A percentile compares a stretch with the other conserved stretches of the same genome.
Conservation (phyloP, 129 eudicot genomes). For the Logfia minima region DNA sequence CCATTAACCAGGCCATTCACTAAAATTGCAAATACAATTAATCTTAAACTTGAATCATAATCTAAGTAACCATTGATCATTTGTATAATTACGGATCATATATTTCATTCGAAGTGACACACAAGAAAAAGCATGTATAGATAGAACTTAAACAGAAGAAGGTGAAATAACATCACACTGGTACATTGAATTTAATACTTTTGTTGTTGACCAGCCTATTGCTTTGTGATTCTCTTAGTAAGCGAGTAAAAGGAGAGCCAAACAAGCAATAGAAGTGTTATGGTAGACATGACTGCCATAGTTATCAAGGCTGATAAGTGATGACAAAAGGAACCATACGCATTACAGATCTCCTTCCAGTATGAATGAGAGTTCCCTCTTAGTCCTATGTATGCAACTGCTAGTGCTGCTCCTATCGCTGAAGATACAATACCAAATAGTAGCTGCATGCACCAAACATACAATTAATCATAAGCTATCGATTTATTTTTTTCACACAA, state of each 20-base stretch:
- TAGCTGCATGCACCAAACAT: too few species aligned
- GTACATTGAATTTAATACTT: not conserved
- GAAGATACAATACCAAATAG: not conserved
- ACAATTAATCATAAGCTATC: too few species aligned
- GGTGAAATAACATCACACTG: slow-evolving; percentile 13
- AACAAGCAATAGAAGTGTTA: slow-evolving; percentile 52
- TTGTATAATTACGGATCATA: too few species aligned
- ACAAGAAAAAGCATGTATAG: not conserved
- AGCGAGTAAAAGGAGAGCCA: slow-evolving; percentile 44
- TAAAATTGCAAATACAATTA: too few species aligned
- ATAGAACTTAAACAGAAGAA: not conserved
- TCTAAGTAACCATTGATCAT: too few species aligned
- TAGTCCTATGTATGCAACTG: not conserved
- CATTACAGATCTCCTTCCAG: not conserved
- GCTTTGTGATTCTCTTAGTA: slow-evolving; percentile 35
- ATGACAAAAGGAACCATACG: not conserved
- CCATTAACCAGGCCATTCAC: too few species aligned
- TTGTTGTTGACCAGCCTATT: not conserved
- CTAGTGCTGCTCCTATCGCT: not conserved
- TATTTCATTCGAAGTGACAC: too few species aligned
- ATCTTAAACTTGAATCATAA: too few species aligned
- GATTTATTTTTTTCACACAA: too few species aligned
- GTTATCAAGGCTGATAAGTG: slow-evolving; percentile 45
- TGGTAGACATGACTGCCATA: slow-evolving; percentile 39
- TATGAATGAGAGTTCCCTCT: not conserved